phyloP scores from a whole-genome alignment of 352 stramenopile genomes.

The Pythium chondricola region DNA sequence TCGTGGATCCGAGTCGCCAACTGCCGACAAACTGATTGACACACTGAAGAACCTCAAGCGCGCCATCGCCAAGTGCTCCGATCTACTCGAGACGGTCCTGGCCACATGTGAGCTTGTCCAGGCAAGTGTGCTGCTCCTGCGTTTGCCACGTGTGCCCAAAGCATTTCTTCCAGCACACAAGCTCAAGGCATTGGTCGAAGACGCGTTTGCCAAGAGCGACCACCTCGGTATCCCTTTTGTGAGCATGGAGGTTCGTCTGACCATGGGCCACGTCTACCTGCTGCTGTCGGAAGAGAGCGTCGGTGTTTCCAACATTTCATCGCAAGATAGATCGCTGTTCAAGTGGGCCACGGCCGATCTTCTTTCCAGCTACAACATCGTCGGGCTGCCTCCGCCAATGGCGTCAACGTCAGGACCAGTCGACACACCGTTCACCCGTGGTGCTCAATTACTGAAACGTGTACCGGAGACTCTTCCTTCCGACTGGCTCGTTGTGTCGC shows the following conservation, averaged over 20 bases:
- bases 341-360: conserved; percentile 5
- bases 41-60: conserved; percentile 43
- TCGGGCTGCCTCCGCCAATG: not conserved
- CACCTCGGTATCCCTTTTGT: conserved; percentile 38
- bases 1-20: conserved; percentile 8
- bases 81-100: conserved; percentile 43
- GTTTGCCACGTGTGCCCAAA: conserved; percentile 21
- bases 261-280: conserved; percentile 44
- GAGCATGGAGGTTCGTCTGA: conserved; percentile 33
- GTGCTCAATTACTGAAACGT: too few relatives aligned
- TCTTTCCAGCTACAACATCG: conserved; percentile 8
- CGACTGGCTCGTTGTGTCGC: conserved; percentile 13
- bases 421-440: not conserved
- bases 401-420: not conserved
- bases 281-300: conserved; percentile 32
- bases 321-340: too few relatives aligned
- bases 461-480: not conserved
- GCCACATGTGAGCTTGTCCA: conserved; percentile 38
- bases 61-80: conserved; percentile 27
- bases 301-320: too few relatives aligned
- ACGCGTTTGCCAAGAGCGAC: conserved; percentile 35
- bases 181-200: conserved; percentile 31
- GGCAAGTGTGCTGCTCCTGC: conserved; percentile 34
- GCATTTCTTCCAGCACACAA: conserved; percentile 30
- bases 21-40: conserved; percentile 29